Percentiles rank a stretch among this genome's conserved stretches.
phyloP scores from a whole-genome alignment of 805 yeast species.

The Komagataella pseudopastoris region DNA sequence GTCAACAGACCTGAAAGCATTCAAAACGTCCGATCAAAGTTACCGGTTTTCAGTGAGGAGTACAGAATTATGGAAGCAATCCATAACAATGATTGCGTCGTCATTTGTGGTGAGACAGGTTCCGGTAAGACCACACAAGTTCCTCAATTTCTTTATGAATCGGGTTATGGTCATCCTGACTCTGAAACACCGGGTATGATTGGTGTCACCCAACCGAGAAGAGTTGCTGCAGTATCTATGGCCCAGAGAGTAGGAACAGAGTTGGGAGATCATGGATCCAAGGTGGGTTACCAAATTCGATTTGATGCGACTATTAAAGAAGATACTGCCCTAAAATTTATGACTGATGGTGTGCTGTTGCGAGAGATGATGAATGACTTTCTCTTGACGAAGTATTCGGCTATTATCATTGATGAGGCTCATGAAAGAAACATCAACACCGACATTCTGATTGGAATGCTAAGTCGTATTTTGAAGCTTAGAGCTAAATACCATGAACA shows the following conservation, averaged over 20 bases:
- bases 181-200: constrained; percentile 81
- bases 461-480: constrained; percentile 71
- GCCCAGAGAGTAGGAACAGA: constrained; percentile 69
- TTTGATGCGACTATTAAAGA: constrained; percentile 57
- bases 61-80: constrained; percentile 92
- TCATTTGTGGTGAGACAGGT: constrained; percentile 96
- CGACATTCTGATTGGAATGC: constrained; percentile 89
- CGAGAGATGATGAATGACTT: constrained; percentile 91
- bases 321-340: constrained; percentile 67
- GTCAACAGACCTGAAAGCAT: constrained; percentile 55
- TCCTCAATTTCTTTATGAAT: constrained; percentile 88
- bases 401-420: constrained; percentile 89
- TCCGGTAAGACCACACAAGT: constrained; percentile 98
- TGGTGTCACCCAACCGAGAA: constrained; percentile 91
- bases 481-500: constrained; percentile 40
- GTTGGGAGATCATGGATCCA: constrained; percentile 54
- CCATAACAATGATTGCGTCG: constrained; percentile 79
- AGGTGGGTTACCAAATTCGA: constrained; percentile 73
- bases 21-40: constrained; percentile 49
- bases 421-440: constrained; percentile 96
- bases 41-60: constrained; percentile 88
- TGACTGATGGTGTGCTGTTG: constrained; percentile 90
- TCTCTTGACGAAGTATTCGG: constrained; percentile 67
- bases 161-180: constrained; percentile 65
- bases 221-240: constrained; percentile 92